A percentile compares a stretch with the other conserved stretches of the same genome.
phyloP scores from a whole-genome alignment of 306 rosid species.

The Prunus kanzakura region DNA sequence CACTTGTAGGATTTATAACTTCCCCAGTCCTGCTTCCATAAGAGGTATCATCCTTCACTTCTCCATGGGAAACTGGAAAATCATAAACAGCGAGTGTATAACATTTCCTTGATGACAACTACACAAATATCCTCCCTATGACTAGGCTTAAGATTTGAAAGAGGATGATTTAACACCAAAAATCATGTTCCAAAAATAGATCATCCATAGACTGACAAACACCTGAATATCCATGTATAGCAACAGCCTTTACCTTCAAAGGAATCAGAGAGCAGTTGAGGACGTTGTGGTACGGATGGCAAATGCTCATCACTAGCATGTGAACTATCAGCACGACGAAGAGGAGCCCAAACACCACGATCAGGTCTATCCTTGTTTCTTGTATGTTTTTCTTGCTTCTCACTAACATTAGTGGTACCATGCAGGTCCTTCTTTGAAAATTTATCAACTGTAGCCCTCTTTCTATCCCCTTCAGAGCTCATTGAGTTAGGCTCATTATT shows the following conservation, averaged over 20 bases:
- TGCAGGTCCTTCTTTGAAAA: slow-evolving; percentile 52
- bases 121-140: background rate
- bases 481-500: slow-evolving; percentile 44
- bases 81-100: slow-evolving; percentile 11
- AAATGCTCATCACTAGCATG: slow-evolving; percentile 47
- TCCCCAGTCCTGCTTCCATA: slow-evolving; percentile 52
- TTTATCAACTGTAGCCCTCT: slow-evolving; percentile 50
- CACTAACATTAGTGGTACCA: slow-evolving; percentile 45
- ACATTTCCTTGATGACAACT: slow-evolving; percentile 11
- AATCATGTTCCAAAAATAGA: slow-evolving; percentile 2
- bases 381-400: slow-evolving; percentile 77
- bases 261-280: slow-evolving; percentile 44
- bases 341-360: slow-evolving; percentile 98
- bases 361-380: slow-evolving; percentile 97
- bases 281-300: slow-evolving; percentile 40
- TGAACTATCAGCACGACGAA: slow-evolving; percentile 69
- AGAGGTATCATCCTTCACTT: slow-evolving; percentile 40
- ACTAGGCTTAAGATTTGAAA: slow-evolving; percentile 9
- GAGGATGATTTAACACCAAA: background rate
- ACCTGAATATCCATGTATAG: slow-evolving; percentile 1
- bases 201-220: slow-evolving; percentile 10
- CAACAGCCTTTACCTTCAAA: slow-evolving; percentile 54
- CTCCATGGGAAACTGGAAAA: slow-evolving; percentile 36
- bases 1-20: slow-evolving; percentile 45
- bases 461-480: slow-evolving; percentile 59